Conservation (phyloP, 2,329 filamentous ascomycete species). For the Colletotrichum eremochloae region DNA sequence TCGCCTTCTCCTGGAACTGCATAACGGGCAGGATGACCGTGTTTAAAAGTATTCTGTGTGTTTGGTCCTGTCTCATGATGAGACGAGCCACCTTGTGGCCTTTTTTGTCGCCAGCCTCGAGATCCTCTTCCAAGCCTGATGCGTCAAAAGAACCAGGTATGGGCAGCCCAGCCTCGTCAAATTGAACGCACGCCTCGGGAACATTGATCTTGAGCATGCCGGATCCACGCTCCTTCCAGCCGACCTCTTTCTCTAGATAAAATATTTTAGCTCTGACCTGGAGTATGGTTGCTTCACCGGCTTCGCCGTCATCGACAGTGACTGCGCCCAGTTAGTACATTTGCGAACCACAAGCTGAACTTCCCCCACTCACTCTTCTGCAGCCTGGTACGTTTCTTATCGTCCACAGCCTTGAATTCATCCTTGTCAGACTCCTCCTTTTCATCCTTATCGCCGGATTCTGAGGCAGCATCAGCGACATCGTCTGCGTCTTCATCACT, state of each 20-base stretch:
- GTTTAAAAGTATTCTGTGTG: constrained; percentile 88
- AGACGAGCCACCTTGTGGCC: constrained; percentile 73
- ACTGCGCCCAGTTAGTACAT: constrained; percentile 60
- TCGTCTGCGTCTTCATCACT: constrained; percentile 57
- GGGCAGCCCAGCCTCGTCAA: constrained; percentile 65
- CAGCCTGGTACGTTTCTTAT: constrained; percentile 75
- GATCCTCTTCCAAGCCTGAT: constrained; percentile 60
- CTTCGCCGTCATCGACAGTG: constrained; percentile 86
- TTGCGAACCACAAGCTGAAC: not conserved
- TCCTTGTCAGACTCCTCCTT: constrained; percentile 69
- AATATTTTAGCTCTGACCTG: constrained; percentile 87
- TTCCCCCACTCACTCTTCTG: constrained; percentile 73
- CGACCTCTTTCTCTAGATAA: constrained; percentile 76
- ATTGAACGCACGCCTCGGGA: constrained; percentile 67
- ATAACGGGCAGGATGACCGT: constrained; percentile 83
- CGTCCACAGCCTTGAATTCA: constrained; percentile 63
- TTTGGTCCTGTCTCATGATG: constrained; percentile 92
- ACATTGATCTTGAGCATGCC: constrained; percentile 90
- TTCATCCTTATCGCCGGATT: constrained; percentile 58
- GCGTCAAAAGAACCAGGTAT: constrained; percentile 69
- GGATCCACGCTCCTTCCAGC: constrained; percentile 91
- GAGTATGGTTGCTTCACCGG: constrained; percentile 82
- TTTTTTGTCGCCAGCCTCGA: constrained; percentile 43
- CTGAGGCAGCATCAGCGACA: constrained; percentile 52
- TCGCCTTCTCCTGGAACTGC: constrained; percentile 82